Evolutionary conservation across 2,329 filamentous ascomycete genomes (phyloP), one percentile per base, ranked within the genome.

Genomic region (Arthrobotrys iridis): DNA sequence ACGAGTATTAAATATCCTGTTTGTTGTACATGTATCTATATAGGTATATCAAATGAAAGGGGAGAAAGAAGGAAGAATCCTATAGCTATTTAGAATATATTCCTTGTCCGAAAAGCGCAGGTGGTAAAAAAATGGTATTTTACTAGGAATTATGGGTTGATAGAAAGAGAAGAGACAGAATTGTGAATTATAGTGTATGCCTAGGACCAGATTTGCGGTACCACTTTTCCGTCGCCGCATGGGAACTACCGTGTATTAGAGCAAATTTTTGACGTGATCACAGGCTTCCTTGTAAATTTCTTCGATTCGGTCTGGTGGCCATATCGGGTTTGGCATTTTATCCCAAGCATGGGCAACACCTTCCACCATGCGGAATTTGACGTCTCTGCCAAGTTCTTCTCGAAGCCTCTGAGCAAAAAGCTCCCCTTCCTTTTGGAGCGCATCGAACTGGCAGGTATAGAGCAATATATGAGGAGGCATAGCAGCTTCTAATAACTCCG

Each of bases 291-390:
- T 77, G 78, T 89, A 89, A 72, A 88, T 82, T 64, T 85, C 83
- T 77, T 85, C 82, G 7, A 86, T 85, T 26, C 85, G 85, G 0
- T 83, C 82, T 1, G 85, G 85, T 22, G 85, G 84, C 70, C 83
- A 84, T 4, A 75, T 41, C 6, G 71, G 71, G 79, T 89, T 89
- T 0, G 88, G 88, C 24, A 86, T 86, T 81, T 90, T 91, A 78
- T 91, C 89, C 85, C 89, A 91, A 0, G 85, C 88, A 79, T 90
- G 89, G 24, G 85, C 84, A 18, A 88, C 88, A 1, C 84, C 87
- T 1, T 84, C 82, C 1, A 90, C 84, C 81, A 88, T 86, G n/a
- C 85, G 85, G 77, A 88, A 89, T 57, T 84, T 82, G 0, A 90
- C 86, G 3, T 84, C 83, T 81, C 89, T 90, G 18, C 83, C 83